These are phyloP conservation scores for Pythium biforme DNA, from an alignment of 352 stramenopile genomes.

Conservation along the genomic window DNA sequence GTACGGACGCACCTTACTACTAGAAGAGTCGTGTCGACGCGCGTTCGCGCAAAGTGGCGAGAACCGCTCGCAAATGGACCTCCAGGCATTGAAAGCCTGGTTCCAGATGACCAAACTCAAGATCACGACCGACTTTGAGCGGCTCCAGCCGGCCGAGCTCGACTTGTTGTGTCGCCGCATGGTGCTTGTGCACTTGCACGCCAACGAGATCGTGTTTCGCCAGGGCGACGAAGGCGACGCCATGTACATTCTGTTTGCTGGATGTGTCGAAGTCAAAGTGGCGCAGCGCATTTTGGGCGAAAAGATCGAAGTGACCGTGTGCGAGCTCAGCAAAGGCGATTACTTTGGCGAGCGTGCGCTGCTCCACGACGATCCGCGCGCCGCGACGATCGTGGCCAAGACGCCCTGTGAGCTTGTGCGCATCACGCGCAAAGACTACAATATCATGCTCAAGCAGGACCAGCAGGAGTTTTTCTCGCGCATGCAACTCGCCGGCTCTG, in stretches of 20 bases:
- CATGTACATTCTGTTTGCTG: conserved; percentile 69
- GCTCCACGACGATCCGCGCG: conserved; percentile 54
- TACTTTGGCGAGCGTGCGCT: conserved; percentile 76
- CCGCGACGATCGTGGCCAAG: conserved; percentile 61
- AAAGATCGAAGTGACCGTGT: conserved; percentile 65
- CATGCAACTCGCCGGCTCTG: conserved; percentile 47
- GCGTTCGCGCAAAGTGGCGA: conserved; percentile 50
- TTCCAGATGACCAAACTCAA: conserved; percentile 79
- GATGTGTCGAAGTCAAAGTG: conserved; percentile 60
- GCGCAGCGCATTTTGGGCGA: conserved; percentile 59
- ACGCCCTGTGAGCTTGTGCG: conserved; percentile 51
- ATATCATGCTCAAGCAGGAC: conserved; percentile 70
- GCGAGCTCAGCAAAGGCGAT: conserved; percentile 61
- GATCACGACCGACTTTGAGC: conserved; percentile 70
- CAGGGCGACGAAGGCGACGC: conserved; percentile 73
- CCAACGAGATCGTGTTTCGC: conserved; percentile 59
- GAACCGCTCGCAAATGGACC: conserved; percentile 52
- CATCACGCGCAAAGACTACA: conserved; percentile 71
- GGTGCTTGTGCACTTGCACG: conserved; percentile 42
- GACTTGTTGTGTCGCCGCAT: conserved; percentile 64
- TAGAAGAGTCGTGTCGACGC: conserved; percentile 67
- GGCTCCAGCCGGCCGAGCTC: conserved; percentile 52
- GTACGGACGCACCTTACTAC: conserved; percentile 60
- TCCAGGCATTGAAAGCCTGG: conserved; percentile 67
- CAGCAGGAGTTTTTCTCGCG: conserved; percentile 67